Conservation (phyloP, 331 rosid genomes). For the Telfairia occidentalis region DNA sequence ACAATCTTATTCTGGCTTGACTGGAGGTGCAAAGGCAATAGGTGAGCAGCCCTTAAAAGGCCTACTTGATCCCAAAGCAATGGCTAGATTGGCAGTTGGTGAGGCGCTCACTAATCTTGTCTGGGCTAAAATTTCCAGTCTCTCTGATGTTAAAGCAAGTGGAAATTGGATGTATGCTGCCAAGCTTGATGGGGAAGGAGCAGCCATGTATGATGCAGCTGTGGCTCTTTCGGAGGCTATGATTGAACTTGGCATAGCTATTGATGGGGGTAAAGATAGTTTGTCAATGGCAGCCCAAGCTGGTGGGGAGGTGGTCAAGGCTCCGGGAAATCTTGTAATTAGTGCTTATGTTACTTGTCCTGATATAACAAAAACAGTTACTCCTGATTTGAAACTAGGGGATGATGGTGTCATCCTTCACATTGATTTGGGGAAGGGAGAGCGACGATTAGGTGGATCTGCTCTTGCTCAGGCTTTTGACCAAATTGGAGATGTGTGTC, state of each 20-base stretch:
- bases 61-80: conserved; percentile 71
- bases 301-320: conserved; percentile 67
- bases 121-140: conserved; percentile 77
- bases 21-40: conserved; percentile 88
- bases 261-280: conserved; percentile 90
- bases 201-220: conserved; percentile 87
- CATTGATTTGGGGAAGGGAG: conserved; percentile 63
- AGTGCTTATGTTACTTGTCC: conserved; percentile 78
- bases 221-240: conserved; percentile 56
- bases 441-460: conserved; percentile 75
- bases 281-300: conserved; percentile 84
- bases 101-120: conserved; percentile 93
- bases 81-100: conserved; percentile 90
- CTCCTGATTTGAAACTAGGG: conserved; percentile 65
- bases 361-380: conserved; percentile 68
- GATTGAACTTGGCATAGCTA: conserved; percentile 79
- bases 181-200: conserved; percentile 89
- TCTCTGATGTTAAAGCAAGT: conserved; percentile 86
- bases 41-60: conserved; percentile 95
- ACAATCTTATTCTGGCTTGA: conserved; percentile 52
- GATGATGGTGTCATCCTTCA: conserved; percentile 65
- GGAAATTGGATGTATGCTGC: conserved; percentile 99
- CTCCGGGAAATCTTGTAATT: conserved; percentile 79
- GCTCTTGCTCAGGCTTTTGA: conserved; percentile 85
- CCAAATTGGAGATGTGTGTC: conserved; percentile 65